A percentile compares a stretch with the other conserved stretches of the same genome.
Conservation (phyloP, 1,139 yeast genomes). For the Geotrichum restrictum region DNA sequence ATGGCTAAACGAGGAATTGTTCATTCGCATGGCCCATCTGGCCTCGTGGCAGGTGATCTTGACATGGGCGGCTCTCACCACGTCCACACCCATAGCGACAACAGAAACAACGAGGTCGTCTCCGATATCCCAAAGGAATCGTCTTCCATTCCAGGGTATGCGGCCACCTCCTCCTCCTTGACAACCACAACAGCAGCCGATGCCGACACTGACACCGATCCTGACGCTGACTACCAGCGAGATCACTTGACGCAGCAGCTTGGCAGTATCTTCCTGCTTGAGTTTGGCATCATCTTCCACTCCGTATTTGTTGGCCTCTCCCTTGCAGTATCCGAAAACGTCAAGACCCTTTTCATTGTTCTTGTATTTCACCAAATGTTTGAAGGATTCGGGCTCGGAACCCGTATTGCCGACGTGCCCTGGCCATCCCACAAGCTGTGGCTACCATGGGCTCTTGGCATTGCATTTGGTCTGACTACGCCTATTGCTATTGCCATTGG, state of each 20-base stretch:
- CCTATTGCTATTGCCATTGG: constrained; percentile 87
- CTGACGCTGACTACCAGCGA: background rate
- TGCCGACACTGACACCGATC: background rate
- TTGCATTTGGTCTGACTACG: constrained; percentile 66
- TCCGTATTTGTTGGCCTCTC: constrained; percentile 76
- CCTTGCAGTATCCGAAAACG: constrained; percentile 68
- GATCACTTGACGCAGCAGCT: constrained; percentile 37
- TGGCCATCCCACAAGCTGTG: constrained; percentile 54
- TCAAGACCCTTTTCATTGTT: constrained; percentile 70
- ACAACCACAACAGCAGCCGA: background rate
- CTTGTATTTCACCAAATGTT: constrained; percentile 86
- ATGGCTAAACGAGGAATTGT: constrained; percentile 27
- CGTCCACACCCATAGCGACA: constrained; percentile 3
- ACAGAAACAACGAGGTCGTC: constrained; percentile 5
- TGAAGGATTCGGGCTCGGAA: constrained; percentile 89
- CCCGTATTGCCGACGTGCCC: constrained; percentile 69
- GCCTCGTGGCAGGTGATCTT: constrained; percentile 20
- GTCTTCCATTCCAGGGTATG: background rate
- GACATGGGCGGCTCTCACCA: background rate
- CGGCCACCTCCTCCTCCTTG: background rate
- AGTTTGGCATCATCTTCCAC: constrained; percentile 78
- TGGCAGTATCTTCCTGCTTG: constrained; percentile 59
- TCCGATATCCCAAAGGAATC: background rate
- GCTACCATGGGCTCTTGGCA: constrained; percentile 59
- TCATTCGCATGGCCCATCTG: constrained; percentile 33